Base-by-base conservation (phyloP, 148 eudicot species). In the Rhododendron mucronatum region DNA sequence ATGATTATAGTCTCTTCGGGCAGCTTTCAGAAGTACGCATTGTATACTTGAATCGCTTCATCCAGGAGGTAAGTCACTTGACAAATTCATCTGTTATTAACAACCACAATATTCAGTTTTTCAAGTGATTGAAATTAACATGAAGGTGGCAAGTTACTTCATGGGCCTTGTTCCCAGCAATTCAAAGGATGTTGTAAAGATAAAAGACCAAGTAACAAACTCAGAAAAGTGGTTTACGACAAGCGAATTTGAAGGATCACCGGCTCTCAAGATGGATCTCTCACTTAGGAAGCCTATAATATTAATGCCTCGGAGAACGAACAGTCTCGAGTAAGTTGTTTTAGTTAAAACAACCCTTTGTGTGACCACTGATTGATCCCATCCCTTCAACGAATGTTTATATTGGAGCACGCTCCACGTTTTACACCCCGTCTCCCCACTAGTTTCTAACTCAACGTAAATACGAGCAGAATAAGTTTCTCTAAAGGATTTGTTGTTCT, bases 211-310 rank as follows among this genome's bases (percentile, higher is more conserved):
- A 87, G 93, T 88, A 84, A 94, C 98, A 85, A 88, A 96, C 88
- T 90, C 97, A 75, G 98, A 96, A 86, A 94, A 94, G 92, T 93
- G 94, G 95, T 93, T 94, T 79, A 92, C 96, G 79, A 89, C 88
- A 74, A 95, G 96, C 90, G 97, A 96, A 89, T 85, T 96, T 87
- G 99, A 96, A 90, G 99, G 99, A 86, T 95, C 96, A 37, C 98
- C 98, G 85, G 99, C 99, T 83, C 85, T 96, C 57, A 96, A 93
- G 91, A 87, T 96, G 87, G 94, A 96, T 91, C 89, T 96, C 82
- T 95, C 99, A 67, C 92, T 96, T 78, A 93, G 89, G 67, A 96
- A 92, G 91, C 99, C 99, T 65, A 95, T 96, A 85, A 96, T 96
- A 85, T 61, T 96, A 89, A 94, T 96, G 99, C 99, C 99, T 86